Base-by-base conservation (phyloP, 2,329 filamentous ascomycete species). In the Hypomyces rosellus region DNA sequence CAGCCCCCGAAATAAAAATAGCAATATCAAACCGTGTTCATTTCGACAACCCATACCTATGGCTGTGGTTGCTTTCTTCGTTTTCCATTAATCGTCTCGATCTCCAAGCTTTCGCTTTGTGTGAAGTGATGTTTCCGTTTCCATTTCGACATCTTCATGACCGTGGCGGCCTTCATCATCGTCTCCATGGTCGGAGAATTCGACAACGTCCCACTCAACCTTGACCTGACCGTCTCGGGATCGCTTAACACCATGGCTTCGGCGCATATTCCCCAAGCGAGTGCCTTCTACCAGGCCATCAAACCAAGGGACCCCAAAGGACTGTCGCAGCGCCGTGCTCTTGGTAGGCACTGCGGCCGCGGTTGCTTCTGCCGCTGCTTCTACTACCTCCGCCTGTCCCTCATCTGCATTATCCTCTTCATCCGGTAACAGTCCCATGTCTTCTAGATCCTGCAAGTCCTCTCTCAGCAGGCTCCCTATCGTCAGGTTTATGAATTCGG, bases 201-300 rank as follows among this genome's bases (percentile, higher is more conserved):
- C 90, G 37, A 85, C 76, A 55, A 96, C 77, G 68, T 95, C 89
- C 88, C 89, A 95, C 62, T 93, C 85, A 11, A 93, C 77, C 41
- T 74, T 80, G 36, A 83, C 78, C 25, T 72, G 75, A 14, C 85
- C 85, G 63, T 88, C 82, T n/a, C 70, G 69, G 46, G 78, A 84
- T 46, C 65, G 62, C 43, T 68, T 67, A 34, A 75, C 69, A 22
- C 81, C 78, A 51, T 78, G 77, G 14, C 81, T 77, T 57, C 80
- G 80, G 63, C 81, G 82, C 66, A 86, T 74, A 46, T 77, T 82
- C 2, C 87, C 88, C 39, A 95, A 70, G 37, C 75, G 76, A 57
- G 88, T 91, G 48, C 89, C 85, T 60, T 88, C 80, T 3, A 95
- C 79, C 74, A 95, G 77, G 55, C 81, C 80, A 59, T 95, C 88